Percentiles rank a stretch among this genome's conserved stretches.
Evolutionary conservation across 225 moss, liverwort and hornwort species (phyloP).

Genomic region (Polytrichum commune): DNA sequence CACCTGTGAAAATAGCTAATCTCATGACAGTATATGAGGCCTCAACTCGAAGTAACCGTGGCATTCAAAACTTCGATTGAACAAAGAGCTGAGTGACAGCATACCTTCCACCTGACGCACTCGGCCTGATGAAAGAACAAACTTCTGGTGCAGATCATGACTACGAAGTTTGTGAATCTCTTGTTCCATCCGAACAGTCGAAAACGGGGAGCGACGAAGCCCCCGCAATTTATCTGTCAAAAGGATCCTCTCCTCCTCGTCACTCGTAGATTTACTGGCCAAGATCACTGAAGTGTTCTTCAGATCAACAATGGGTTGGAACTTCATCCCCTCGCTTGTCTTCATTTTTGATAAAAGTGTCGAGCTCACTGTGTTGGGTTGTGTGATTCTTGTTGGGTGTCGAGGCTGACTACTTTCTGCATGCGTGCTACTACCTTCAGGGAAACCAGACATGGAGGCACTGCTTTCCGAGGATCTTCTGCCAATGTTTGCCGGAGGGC

Average conservation of each 20-base stretch:
- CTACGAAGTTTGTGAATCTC: conserved; percentile 4
- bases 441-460: conserved; percentile 14
- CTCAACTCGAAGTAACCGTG: neutral
- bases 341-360: conserved; percentile 11
- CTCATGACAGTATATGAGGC: no score
- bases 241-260: neutral
- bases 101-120: conserved; percentile 19
- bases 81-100: neutral
- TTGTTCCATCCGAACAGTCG: conserved; percentile 9
- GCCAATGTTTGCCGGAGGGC: neutral
- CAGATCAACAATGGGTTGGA: neutral
- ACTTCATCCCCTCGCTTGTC: neutral
- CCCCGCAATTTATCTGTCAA: neutral
- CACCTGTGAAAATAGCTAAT: no score
- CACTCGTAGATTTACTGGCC: neutral
- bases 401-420: conserved; percentile 4
- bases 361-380: conserved; percentile 7
- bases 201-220: neutral
- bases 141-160: conserved; percentile 13
- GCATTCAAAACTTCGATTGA: neutral
- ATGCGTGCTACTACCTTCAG: conserved; percentile 1
- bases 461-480: conserved; percentile 13
- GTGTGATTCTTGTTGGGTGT: neutral
- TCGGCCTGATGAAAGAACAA: conserved; percentile 36
- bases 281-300: neutral